Evolutionary conservation across 2,329 filamentous ascomycete species (phyloP).

Genomic region (Aureobasidium pullulans): DNA sequence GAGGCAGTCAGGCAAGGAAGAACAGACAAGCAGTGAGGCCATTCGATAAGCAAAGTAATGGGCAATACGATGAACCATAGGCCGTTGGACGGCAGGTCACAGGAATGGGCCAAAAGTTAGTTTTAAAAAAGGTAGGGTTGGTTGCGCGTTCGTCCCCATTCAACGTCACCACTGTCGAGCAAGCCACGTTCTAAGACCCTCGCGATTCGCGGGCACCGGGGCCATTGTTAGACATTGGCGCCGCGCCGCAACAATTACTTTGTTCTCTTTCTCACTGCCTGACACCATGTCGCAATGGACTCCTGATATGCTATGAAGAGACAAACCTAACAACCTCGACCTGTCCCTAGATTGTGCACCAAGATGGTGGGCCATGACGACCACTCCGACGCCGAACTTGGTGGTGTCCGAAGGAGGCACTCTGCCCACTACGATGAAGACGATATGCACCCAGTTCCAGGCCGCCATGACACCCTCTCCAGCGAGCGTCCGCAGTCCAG

Average conservation of each 20-base stretch:
- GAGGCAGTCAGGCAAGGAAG: background rate
- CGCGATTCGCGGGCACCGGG: background rate
- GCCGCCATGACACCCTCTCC: slow-evolving; percentile 14
- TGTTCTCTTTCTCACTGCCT: background rate
- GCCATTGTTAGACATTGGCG: background rate
- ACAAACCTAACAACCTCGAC: background rate
- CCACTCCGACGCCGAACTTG: slow-evolving; percentile 14
- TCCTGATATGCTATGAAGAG: slow-evolving; percentile 10
- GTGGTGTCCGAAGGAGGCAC: slow-evolving; percentile 18
- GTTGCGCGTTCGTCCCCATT: background rate
- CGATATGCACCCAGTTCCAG: background rate
- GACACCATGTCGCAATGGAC: background rate
- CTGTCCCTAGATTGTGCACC: background rate
- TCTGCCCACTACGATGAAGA: slow-evolving; percentile 18
- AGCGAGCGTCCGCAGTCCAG: background rate
- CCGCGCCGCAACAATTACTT: background rate
- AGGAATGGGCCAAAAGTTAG: background rate
- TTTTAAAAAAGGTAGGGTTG: background rate
- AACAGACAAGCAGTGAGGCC: too few species aligned
- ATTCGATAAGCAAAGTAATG: background rate
- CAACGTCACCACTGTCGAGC: background rate
- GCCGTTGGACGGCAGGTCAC: background rate
- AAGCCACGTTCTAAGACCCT: background rate
- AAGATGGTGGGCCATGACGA: slow-evolving; percentile 18
- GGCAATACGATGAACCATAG: background rate